Conservation (phyloP, 2,329 filamentous ascomycete genomes). For the Pseudogymnoascus verrucosus region DNA sequence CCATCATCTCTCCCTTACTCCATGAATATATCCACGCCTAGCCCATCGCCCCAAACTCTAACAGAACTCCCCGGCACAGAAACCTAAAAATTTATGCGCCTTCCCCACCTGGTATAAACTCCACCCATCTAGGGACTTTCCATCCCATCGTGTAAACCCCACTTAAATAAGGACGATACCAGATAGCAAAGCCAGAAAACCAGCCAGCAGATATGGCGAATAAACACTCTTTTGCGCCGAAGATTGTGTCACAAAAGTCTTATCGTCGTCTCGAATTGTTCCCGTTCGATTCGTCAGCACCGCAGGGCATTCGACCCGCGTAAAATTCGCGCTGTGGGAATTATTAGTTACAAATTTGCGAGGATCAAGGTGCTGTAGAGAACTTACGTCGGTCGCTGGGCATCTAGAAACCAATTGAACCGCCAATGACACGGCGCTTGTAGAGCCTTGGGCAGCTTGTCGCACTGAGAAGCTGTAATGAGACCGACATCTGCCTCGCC, state of each 20-base stretch:
- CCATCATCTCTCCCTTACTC: background rate
- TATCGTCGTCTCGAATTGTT: slow-evolving; percentile 1
- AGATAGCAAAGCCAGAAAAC: background rate
- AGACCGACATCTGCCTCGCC: background rate
- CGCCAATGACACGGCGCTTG: background rate
- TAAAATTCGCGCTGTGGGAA: background rate
- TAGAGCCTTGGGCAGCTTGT: background rate
- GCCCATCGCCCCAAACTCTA: background rate
- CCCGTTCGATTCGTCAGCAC: background rate
- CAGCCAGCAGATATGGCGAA: background rate
- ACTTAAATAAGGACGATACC: background rate
- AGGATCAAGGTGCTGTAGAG: background rate
- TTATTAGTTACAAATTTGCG: background rate
- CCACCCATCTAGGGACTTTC: background rate
- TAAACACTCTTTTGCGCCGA: background rate
- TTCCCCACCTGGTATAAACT: background rate
- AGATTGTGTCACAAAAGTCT: background rate
- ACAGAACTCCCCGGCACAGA: background rate
- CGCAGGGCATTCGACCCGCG: background rate
- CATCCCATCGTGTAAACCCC: background rate
- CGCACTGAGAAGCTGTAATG: background rate
- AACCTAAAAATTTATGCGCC: background rate
- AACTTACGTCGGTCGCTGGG: background rate
- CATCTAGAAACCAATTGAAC: background rate
- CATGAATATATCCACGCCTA: background rate